Conservation (phyloP, 352 stramenopile species). For the Phytopythium boreale region DNA sequence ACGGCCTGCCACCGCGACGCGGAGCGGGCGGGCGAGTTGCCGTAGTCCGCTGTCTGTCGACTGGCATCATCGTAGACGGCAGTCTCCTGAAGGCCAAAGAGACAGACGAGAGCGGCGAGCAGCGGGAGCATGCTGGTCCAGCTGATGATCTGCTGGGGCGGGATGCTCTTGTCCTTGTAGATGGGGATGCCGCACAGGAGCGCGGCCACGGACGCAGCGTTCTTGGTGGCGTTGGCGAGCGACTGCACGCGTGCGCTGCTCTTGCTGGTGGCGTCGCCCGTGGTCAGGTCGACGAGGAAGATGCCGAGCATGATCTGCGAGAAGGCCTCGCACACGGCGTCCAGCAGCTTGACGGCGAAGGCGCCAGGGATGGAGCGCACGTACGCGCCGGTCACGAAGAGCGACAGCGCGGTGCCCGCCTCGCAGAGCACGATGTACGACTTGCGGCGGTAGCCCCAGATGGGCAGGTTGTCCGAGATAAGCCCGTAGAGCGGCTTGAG, state of each 20-base stretch:
- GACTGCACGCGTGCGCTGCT: constrained; percentile 67
- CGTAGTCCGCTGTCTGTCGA: not conserved
- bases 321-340: constrained; percentile 73
- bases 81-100: constrained; percentile 45
- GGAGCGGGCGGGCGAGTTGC: not conserved
- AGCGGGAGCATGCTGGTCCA: constrained; percentile 64
- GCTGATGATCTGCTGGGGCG: constrained; percentile 48
- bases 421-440: constrained; percentile 80
- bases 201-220: constrained; percentile 56
- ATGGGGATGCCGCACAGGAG: constrained; percentile 63
- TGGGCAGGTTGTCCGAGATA: constrained; percentile 69
- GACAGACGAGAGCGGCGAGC: constrained; percentile 41
- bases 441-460: constrained; percentile 78
- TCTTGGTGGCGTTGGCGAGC: constrained; percentile 68
- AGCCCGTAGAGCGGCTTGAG: constrained; percentile 82
- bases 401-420: constrained; percentile 43
- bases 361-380: constrained; percentile 52
- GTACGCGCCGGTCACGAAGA: constrained; percentile 53
- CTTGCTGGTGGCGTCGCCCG: constrained; percentile 45
- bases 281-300: constrained; percentile 64
- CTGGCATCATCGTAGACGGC: constrained; percentile 10
- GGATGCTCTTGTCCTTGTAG: constrained; percentile 53
- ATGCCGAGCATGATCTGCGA: constrained; percentile 81
- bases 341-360: constrained; percentile 67
- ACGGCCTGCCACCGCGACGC: constrained; percentile 13